phyloP scores from a whole-genome alignment of 805 yeast species.

The Ogataea haglerorum region DNA sequence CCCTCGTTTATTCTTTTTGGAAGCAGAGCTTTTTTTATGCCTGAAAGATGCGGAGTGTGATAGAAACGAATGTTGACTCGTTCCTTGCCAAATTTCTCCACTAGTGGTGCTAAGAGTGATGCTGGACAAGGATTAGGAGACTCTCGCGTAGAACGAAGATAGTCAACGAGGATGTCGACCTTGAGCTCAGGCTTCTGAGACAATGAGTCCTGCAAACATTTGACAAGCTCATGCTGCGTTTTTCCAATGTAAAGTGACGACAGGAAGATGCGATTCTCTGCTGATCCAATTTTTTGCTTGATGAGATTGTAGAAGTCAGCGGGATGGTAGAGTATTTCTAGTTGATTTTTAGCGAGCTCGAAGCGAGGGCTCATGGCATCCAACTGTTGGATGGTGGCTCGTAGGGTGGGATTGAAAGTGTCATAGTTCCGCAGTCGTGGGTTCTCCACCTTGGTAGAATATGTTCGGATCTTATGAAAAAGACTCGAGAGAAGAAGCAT shows the following conservation, averaged over 20 bases:
- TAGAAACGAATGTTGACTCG: constrained; percentile 81
- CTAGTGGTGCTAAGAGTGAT: constrained; percentile 62
- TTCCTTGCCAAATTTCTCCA: constrained; percentile 55
- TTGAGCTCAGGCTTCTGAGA: constrained; percentile 54
- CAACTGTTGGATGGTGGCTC: constrained; percentile 41
- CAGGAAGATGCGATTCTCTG: constrained; percentile 68
- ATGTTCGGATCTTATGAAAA: constrained; percentile 16
- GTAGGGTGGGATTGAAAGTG: constrained; percentile 26
- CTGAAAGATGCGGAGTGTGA: constrained; percentile 82
- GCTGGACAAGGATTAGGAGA: constrained; percentile 80
- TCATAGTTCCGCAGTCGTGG: constrained; percentile 22
- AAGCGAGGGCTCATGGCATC: constrained; percentile 70
- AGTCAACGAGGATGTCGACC: constrained; percentile 78
- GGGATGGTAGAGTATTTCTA: constrained; percentile 65
- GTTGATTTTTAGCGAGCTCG: constrained; percentile 49
- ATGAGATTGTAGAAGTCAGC: constrained; percentile 65
- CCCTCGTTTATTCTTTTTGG: constrained; percentile 91
- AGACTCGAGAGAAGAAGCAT: constrained; percentile 11
- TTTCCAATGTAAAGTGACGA: constrained; percentile 87
- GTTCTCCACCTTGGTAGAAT: constrained; percentile 30
- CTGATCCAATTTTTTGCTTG: constrained; percentile 56
- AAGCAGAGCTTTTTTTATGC: constrained; percentile 57
- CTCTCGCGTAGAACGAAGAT: constrained; percentile 89
- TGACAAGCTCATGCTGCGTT: constrained; percentile 70
- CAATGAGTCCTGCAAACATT: constrained; percentile 60